phyloP scores from a whole-genome alignment of 352 stramenopile species.

The Pilasporangium apinafurcum region DNA sequence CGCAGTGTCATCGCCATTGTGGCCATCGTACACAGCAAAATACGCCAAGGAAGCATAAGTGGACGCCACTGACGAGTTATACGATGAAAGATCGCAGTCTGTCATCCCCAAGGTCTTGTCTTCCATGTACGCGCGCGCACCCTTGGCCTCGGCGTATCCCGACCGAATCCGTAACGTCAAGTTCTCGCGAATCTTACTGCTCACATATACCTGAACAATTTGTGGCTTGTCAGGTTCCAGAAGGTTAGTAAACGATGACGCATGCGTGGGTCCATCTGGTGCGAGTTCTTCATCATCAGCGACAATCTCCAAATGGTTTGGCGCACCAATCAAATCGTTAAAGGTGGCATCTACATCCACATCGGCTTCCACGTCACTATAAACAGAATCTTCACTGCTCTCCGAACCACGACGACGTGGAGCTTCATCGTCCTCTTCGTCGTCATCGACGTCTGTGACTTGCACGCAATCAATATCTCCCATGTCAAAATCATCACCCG shows the following conservation, averaged over 20 bases:
- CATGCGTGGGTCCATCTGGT: slow-evolving; percentile 4
- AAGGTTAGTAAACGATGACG: slow-evolving; percentile 21
- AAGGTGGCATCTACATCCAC: slow-evolving; percentile 87
- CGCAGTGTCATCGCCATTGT: slow-evolving; percentile 81
- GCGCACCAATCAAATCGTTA: slow-evolving; percentile 67
- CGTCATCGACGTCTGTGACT: slow-evolving; percentile 67
- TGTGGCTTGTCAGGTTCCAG: slow-evolving; percentile 7
- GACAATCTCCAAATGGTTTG: slow-evolving; percentile 47
- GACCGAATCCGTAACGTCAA: slow-evolving; percentile 60
- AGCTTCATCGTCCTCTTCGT: slow-evolving; percentile 59
- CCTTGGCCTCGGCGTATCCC: slow-evolving; percentile 82
- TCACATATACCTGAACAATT: slow-evolving; percentile 85
- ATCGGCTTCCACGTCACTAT: slow-evolving; percentile 78
- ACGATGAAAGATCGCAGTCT: slow-evolving; percentile 33
- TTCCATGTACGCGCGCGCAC: slow-evolving; percentile 84
- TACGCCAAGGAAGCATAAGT: slow-evolving; percentile 56
- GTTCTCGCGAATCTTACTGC: slow-evolving; percentile 84
- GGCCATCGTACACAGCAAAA: slow-evolving; percentile 86
- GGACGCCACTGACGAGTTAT: slow-evolving; percentile 19
- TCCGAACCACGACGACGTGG: no score
- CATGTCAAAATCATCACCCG: slow-evolving; percentile 58
- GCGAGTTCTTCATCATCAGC: slow-evolving; percentile 62
- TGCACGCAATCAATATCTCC: slow-evolving; percentile 73
- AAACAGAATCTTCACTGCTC: slow-evolving; percentile 60
- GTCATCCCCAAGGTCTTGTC: slow-evolving; percentile 63